Percentiles rank a stretch among this genome's conserved stretches.
phyloP scores from a whole-genome alignment of 306 rosid genomes.

The Sicyos baderoa region DNA sequence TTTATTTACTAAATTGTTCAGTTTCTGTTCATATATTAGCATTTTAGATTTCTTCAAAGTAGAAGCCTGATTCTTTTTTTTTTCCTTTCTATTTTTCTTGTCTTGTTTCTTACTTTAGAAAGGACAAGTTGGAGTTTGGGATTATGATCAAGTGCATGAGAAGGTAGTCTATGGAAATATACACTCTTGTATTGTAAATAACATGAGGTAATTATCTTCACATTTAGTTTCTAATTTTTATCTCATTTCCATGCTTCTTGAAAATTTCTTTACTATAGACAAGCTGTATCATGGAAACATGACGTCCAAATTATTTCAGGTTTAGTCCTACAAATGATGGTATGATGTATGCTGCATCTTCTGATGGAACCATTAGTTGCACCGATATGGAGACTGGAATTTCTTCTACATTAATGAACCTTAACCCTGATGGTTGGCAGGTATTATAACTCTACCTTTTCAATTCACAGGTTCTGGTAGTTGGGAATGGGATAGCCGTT shows the following conservation, averaged over 20 bases:
- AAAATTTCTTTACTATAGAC: not conserved
- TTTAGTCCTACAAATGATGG: constrained; percentile 66
- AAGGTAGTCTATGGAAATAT: constrained; percentile 68
- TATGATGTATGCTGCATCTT: constrained; percentile 69
- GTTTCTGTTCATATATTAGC: not conserved
- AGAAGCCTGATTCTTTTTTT: not conserved
- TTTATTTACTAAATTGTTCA: constrained; percentile 4
- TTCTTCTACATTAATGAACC: constrained; percentile 52
- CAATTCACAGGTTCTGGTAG: not conserved
- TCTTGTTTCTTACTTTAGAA: constrained; percentile 40
- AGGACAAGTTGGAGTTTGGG: constrained; percentile 99
- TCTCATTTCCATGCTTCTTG: not conserved
- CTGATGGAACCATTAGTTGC: constrained; percentile 77
- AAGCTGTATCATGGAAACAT: not conserved
- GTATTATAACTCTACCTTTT: constrained; percentile 27
- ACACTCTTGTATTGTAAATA: constrained; percentile 74
- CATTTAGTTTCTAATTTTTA: not conserved
- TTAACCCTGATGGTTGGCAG: constrained; percentile 92
- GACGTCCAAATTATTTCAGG: constrained; percentile 32
- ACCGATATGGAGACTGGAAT: constrained; percentile 86
- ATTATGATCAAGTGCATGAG: constrained; percentile 68
- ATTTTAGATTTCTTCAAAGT: not conserved
- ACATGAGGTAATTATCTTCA: constrained; percentile 58
- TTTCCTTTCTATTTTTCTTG: constrained; percentile 1
- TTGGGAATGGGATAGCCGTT: not conserved